Evolutionary conservation across 2,329 filamentous ascomycete genomes (phyloP), one percentile per base, ranked within the genome.

Genomic region (Trichothecium sympodiale): DNA sequence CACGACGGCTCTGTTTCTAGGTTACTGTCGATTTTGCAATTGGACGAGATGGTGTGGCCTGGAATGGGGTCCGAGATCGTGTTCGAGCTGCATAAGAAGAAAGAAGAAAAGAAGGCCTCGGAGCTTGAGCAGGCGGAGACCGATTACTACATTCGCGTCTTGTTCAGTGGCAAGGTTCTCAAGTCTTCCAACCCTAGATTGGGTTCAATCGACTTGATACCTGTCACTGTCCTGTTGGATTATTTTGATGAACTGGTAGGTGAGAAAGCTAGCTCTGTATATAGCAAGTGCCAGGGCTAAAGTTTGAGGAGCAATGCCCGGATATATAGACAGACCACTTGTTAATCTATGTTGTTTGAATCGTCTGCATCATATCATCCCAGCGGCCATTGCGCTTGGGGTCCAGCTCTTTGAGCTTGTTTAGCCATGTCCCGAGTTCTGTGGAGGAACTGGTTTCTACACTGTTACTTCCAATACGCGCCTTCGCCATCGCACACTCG

Each of bases 31-130:
- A 68, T 88, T 13, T 51, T 91, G 49, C 83, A 89, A 57, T 49
- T 82, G 2, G 77, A 85, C 16, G 54, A 65, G 35, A 89, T 89
- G 83, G 76, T 86, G 1, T 89, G 83, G 83, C 83, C 83, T 0
- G 83, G 83, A 0, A 87, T 89, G 83, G 83, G 83, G 0, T 66
- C 74, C 8, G 83, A 89, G 57, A 65, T 89, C 1, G 72, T 87
- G 0, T 86, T 88, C 51, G 83, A 89, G 60, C 51, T 88, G 20
- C 87, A 77, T 48, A 61, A 56, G 46, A 65, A 61, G 46, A 52
- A 53, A 29, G 37, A 17, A 12, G 31, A 38, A 17, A 13, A n/a
- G n/a, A n/a, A n/a, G n/a, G n/a, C 17, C 16, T 15, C 36, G 15
- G 30, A 34, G 2, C 38, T 43, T 2, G 42, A 41, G 23, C 36